Conservation (phyloP, 805 yeast species). For the Wickerhamiella nectarea region DNA sequence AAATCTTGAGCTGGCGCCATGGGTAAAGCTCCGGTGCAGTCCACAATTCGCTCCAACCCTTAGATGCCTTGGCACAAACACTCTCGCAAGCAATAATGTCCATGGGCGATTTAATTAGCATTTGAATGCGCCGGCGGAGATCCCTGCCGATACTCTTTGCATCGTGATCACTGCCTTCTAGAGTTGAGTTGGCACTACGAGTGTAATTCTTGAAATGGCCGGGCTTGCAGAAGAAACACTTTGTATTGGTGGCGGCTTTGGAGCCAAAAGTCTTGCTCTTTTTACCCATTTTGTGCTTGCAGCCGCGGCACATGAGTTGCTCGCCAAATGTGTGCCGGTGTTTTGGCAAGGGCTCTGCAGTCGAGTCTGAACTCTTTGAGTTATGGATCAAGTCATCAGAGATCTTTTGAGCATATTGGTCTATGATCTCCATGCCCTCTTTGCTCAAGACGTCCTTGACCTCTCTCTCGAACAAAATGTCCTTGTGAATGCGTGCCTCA, state of each 20-base stretch:
- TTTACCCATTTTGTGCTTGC: not conserved
- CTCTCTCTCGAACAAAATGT: slow-evolving; percentile 3
- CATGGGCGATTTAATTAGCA: not conserved
- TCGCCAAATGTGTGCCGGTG: slow-evolving; percentile 1
- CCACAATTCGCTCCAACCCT: slow-evolving; percentile 20
- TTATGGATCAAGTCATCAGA: not conserved
- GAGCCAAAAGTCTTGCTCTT: not conserved
- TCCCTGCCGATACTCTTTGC: not conserved
- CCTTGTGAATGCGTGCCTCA: slow-evolving; percentile 9
- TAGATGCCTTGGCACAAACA: not conserved
- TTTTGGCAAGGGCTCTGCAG: not conserved
- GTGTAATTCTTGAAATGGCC: not conserved
- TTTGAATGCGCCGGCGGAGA: not conserved
- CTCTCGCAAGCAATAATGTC: not conserved
- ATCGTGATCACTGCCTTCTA: not conserved
- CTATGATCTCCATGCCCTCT: slow-evolving; percentile 7
- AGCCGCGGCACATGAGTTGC: not conserved
- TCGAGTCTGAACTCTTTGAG: not conserved
- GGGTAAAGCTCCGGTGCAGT: slow-evolving; percentile 10
- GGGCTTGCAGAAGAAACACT: slow-evolving; percentile 1
- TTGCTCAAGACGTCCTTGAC: slow-evolving; percentile 7
- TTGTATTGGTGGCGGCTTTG: not conserved
- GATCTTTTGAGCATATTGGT: slow-evolving; percentile 3
- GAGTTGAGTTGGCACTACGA: not conserved
- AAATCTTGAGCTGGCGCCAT: slow-evolving; percentile 13